Evolutionary conservation across 1,284 basidiomycete species (phyloP).

Genomic region (Cryptococcus wingfieldii): DNA sequence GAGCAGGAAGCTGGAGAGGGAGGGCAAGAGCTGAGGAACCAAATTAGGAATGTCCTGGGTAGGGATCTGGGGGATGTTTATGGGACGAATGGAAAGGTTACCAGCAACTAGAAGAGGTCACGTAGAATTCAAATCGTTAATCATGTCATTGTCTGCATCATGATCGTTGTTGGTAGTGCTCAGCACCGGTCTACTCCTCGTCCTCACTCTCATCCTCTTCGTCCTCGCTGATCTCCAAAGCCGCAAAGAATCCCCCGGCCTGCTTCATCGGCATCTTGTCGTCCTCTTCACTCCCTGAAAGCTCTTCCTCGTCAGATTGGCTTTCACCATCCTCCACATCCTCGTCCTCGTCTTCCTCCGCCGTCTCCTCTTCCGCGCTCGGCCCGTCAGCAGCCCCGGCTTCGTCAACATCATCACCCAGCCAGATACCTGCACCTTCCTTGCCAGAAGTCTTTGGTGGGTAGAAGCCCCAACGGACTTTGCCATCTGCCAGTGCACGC

Average conservation of each 20-base stretch:
- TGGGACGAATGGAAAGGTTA: constrained; percentile 1
- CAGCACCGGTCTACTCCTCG: constrained; percentile 34
- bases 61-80: constrained; percentile 25
- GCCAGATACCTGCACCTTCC: constrained; percentile 58
- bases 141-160: neutral
- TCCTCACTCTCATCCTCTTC: constrained; percentile 43
- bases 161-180: neutral
- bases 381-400: neutral
- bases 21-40: constrained; percentile 10
- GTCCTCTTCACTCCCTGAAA: constrained; percentile 12
- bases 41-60: constrained; percentile 25
- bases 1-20: constrained; percentile 15
- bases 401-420: constrained; percentile 43
- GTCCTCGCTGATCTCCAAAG: constrained; percentile 37
- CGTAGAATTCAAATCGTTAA: neutral
- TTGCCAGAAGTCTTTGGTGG: constrained; percentile 53
- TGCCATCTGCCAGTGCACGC: constrained; percentile 70
- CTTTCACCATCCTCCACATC: constrained; percentile 31
- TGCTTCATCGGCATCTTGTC: constrained; percentile 23
- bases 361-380: constrained; percentile 11
- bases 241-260: constrained; percentile 43
- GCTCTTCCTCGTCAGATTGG: constrained; percentile 17
- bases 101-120: neutral
- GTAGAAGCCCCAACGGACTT: constrained; percentile 78
- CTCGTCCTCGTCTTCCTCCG: constrained; percentile 16